These are phyloP conservation scores for Juncus effusus DNA, from an alignment of 176 grass and related monocot genomes.

Conservation along the genomic window DNA sequence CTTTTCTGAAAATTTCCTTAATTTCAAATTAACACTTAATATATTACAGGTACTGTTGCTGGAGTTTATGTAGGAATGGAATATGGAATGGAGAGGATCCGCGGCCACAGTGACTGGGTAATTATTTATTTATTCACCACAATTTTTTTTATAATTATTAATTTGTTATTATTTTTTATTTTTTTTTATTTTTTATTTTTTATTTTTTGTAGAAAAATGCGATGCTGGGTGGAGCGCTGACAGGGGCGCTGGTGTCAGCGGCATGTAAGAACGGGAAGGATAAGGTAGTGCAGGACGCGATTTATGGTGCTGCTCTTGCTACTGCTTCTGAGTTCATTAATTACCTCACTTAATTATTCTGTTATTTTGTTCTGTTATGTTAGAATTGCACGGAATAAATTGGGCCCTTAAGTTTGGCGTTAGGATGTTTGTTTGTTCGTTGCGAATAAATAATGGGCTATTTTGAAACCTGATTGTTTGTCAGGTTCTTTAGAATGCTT, in stretches of 20 bases:
- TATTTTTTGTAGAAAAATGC: slow-evolving; percentile 54
- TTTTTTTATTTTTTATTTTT: neutral
- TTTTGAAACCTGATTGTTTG: too few relatives aligned
- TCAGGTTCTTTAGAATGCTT: too few relatives aligned
- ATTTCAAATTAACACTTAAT: too few relatives aligned
- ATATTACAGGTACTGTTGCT: slow-evolving; percentile 50
- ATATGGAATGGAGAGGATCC: slow-evolving; percentile 64
- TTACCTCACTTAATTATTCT: slow-evolving; percentile 44
- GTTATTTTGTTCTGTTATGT: too few relatives aligned
- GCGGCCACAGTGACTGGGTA: slow-evolving; percentile 70
- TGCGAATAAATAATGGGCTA: too few relatives aligned
- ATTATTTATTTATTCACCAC: slow-evolving; percentile 8
- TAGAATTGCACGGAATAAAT: too few relatives aligned
- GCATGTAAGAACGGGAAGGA: slow-evolving; percentile 41
- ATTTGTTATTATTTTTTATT: neutral
- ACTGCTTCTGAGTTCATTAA: slow-evolving; percentile 69
- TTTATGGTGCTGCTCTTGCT: slow-evolving; percentile 59
- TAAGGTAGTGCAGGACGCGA: slow-evolving; percentile 65
- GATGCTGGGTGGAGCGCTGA: slow-evolving; percentile 56
- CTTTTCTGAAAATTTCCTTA: too few relatives aligned
- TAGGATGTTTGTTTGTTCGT: too few relatives aligned
- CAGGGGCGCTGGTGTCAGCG: slow-evolving; percentile 61
- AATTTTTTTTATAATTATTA: neutral
- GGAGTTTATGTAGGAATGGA: slow-evolving; percentile 72
- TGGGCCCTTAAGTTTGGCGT: neutral